These are phyloP conservation scores for Pseudogymnoascus sp. DNA, from an alignment of 2,329 filamentous ascomycete genomes.

Conservation along the genomic window DNA sequence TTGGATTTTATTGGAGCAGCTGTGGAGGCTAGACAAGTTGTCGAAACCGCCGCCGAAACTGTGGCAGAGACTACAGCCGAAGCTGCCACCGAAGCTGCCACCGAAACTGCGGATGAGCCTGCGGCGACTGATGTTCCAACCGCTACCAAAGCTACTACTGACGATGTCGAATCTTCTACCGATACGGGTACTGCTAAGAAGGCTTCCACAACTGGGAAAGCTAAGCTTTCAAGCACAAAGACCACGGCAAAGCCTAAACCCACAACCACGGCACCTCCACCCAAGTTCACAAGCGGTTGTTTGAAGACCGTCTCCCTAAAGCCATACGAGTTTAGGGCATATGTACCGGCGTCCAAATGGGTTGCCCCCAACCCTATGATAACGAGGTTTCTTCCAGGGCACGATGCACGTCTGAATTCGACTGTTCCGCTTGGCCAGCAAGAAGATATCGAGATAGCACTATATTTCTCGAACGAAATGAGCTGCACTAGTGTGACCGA, in stretches of 20 bases:
- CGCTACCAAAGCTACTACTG: background rate
- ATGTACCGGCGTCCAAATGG: slow-evolving; percentile 46
- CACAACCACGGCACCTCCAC: background rate
- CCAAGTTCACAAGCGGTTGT: slow-evolving; percentile 29
- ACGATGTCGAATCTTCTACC: background rate
- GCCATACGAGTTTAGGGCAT: slow-evolving; percentile 49
- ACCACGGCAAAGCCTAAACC: background rate
- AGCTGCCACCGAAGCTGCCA: background rate
- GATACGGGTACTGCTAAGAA: slow-evolving; percentile 4
- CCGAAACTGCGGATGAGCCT: background rate
- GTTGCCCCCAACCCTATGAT: slow-evolving; percentile 47
- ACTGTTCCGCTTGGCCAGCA: slow-evolving; percentile 22
- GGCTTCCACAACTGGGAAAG: background rate
- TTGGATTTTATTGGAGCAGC: background rate
- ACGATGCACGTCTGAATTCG: slow-evolving; percentile 47
- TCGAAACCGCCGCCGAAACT: background rate
- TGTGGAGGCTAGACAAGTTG: slow-evolving; percentile 20
- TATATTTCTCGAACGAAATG: slow-evolving; percentile 56
- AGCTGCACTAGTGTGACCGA: slow-evolving; percentile 46
- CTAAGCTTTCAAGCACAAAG: background rate
- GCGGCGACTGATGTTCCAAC: background rate
- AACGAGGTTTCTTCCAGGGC: slow-evolving; percentile 48
- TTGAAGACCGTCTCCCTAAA: slow-evolving; percentile 41
- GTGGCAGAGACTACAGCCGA: background rate
- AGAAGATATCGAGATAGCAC: slow-evolving; percentile 34